Base-by-base conservation (phyloP, 2,329 filamentous ascomycete genomes). In the Penicillium sp. region DNA sequence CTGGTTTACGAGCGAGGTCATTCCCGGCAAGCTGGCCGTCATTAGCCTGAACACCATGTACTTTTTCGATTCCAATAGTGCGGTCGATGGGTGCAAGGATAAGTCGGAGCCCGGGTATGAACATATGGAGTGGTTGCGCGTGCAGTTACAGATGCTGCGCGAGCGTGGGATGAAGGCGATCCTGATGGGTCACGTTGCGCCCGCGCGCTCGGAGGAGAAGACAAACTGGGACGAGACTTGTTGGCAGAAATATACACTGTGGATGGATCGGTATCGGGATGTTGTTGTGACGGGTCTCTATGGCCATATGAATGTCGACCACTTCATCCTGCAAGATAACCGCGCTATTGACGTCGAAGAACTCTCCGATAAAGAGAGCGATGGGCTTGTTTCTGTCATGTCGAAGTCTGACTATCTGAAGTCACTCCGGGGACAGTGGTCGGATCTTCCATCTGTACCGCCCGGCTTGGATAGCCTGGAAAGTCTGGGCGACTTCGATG, bases 241-340 rank as follows among this genome's bases (percentile, higher is more conserved):
- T 76, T 99, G 93, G 92, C 93, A 97, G 71, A 97, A 96, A 71
- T 99, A 96, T 74, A 89, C 91, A 0, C 77, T 97, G 3, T 97
- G 92, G 91, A 77, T 93, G 67, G 84, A 86, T 63, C 91, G 95
- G 71, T 99, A 92, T 73, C 89, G 94, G 29, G 94, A 99, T 71
- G 88, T 99, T 33, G 82, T 99, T 18, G 82, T 92, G 18, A 86
- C 84, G 11, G 86, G 86, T 23, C 69, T 96, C 5, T 99, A 89
- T 68, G 94, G 93, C 1, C 94, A 99, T 71, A 97, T 99, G 94
- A 99, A 99, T 68, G 90, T 97, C 61, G 94, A 99, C 66, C 94
- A 99, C 72, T 99, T 99, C 74, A 83, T 97, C 68, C 77, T 99
- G 14, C 91, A 96, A 65, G 93, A 97, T 70, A 90, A 87, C 53